Percentiles rank a stretch among this genome's conserved stretches.
Conservation (phyloP, 306 rosid species). For the Cicer bijugum region DNA sequence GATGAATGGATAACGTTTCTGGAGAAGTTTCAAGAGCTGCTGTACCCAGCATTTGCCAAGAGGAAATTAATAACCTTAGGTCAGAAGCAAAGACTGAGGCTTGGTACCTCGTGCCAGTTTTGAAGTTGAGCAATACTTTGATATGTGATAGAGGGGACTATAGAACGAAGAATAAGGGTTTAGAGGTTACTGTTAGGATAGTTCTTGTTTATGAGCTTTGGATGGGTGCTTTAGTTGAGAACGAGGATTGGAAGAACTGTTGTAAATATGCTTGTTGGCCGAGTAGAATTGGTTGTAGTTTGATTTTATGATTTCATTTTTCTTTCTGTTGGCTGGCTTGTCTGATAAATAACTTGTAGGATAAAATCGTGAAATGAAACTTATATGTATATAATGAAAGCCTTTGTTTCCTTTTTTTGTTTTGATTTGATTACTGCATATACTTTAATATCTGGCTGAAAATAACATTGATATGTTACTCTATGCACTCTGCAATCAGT, state of each 20-base stretch:
- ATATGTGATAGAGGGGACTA: conserved; percentile 46
- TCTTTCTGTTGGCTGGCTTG: conserved; percentile 49
- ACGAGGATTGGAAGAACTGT: conserved; percentile 48
- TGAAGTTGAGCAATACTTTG: conserved; percentile 62
- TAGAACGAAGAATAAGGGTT: conserved; percentile 52
- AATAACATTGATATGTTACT: background rate
- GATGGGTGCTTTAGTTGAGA: conserved; percentile 51
- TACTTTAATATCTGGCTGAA: background rate
- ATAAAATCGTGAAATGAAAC: conserved; percentile 51
- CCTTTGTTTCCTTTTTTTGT: background rate
- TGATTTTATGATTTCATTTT: conserved; percentile 43
- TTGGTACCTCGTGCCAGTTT: conserved; percentile 99
- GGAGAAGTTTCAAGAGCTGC: conserved; percentile 80
- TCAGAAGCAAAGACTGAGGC: conserved; percentile 94
- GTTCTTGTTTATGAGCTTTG: conserved; percentile 52
- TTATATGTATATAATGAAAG: conserved; percentile 56
- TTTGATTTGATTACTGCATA: background rate
- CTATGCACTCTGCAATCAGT: background rate
- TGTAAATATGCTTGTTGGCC: conserved; percentile 69
- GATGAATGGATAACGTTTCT: conserved; percentile 78
- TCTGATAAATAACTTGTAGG: conserved; percentile 84
- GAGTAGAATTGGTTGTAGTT: conserved; percentile 66
- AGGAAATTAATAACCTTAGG: conserved; percentile 71
- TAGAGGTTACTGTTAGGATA: conserved; percentile 54
- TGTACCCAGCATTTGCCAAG: conserved; percentile 75